Base-by-base conservation (phyloP, 257 asterid species). In the Perilla frutescens region DNA sequence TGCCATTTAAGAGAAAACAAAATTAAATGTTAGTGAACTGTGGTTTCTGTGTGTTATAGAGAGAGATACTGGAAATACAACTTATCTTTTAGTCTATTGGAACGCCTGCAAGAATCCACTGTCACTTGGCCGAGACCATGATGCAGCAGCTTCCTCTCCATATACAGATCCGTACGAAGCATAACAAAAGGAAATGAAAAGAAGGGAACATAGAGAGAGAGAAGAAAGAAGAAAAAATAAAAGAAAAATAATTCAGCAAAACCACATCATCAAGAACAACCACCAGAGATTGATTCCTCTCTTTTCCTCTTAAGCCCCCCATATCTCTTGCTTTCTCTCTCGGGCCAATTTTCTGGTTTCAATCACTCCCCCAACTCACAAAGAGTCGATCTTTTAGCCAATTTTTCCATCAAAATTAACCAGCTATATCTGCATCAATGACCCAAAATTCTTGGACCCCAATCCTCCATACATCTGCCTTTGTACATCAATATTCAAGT, bases 301-400 rank as follows among this genome's bases (percentile, higher is more conserved):
- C 69, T 40, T 67, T 78, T 78, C 66, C 67, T 65, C 65, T 62
- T 13, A 31, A 79, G 60, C 71, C 77, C 80, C 47, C 13, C 48
- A 29, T 64, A 41, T 71, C 59, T 62, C 44, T 55, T 60, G 55
- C 61, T 39, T 41, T 14, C 26, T 50, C 47, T 26, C 11, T 47
- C 41, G 85, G 80, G 75, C 76, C 74, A 77, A 72, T 68, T 76
- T 79, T 70, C 76, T 66, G 83, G 84, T 81, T 79, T 74, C 82
- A 77, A 86, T 83, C 84, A 78, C 84, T 83, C 79, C n/a, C 82
- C 80, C 72, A 74, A 72, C 82, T 79, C 83, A 48, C 63, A 56
- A 66, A 82, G 72, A 72, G 74, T 66, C 78, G 50, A 82, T 82
- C 80, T 73, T 85, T 67, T 50, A 74, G 14, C 31, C 70, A 45